These are phyloP conservation scores for Fusarium tuaranense DNA, from an alignment of 2,329 filamentous ascomycete genomes.

Conservation along the genomic window DNA sequence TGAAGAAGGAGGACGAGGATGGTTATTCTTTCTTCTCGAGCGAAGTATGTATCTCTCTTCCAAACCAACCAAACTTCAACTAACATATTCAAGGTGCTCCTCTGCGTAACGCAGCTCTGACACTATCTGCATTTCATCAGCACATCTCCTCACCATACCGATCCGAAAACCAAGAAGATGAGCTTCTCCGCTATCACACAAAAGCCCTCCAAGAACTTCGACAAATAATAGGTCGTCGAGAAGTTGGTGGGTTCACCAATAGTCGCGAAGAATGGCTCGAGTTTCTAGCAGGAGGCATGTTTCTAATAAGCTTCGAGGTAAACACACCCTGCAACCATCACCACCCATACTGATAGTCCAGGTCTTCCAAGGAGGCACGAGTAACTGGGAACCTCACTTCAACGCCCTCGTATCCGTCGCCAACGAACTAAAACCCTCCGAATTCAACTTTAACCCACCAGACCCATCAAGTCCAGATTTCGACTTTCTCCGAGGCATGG, in stretches of 20 bases:
- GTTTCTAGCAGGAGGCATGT: conserved; percentile 40
- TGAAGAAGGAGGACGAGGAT: conserved; percentile 41
- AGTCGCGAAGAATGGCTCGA: conserved; percentile 40
- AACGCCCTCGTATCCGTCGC: conserved; percentile 29
- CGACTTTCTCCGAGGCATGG: conserved; percentile 24
- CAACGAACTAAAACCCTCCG: conserved; percentile 10
- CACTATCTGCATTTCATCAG: conserved; percentile 44
- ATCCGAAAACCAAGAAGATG: conserved; percentile 33
- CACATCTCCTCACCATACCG: conserved; percentile 33
- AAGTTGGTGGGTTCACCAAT: conserved; percentile 13
- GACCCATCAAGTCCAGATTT: conserved; percentile 7
- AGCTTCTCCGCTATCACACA: conserved; percentile 41
- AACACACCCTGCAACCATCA: not conserved
- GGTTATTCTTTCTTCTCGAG: conserved; percentile 40
- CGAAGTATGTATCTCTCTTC: not conserved
- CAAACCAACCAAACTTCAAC: not conserved
- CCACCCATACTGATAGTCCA: not conserved
- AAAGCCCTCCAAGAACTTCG: conserved; percentile 42
- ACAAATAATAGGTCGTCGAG: conserved; percentile 26
- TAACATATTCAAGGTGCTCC: conserved; percentile 23
- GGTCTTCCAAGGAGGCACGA: conserved; percentile 36
- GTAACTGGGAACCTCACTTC: conserved; percentile 38
- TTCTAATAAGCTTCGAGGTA: conserved; percentile 46
- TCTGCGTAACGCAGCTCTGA: conserved; percentile 42
- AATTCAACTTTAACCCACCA: not conserved